A percentile compares a stretch with the other conserved stretches of the same genome.
These are phyloP conservation scores for Lagenidium giganteum DNA, from an alignment of 352 stramenopile genomes.

Conservation along the genomic window DNA sequence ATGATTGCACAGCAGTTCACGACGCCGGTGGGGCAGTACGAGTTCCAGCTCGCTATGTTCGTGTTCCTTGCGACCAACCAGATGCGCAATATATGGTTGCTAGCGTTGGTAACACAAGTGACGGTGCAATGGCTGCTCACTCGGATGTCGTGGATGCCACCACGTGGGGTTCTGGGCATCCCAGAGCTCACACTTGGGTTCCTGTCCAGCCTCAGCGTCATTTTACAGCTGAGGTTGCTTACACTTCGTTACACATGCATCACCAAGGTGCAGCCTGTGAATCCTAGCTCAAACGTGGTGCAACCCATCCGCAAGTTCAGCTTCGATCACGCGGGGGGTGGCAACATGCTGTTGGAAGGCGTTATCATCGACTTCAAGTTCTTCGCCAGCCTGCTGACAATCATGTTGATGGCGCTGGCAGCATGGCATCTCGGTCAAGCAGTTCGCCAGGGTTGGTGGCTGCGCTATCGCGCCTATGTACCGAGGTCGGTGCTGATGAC, in stretches of 20 bases:
- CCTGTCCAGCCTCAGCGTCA: slow-evolving; percentile 7
- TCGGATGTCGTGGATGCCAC: background rate
- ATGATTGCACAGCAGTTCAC: slow-evolving; percentile 4
- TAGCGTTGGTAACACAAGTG: slow-evolving; percentile 1
- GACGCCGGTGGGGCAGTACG: background rate
- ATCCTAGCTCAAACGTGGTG: too few relatives aligned
- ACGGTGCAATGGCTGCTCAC: too few relatives aligned
- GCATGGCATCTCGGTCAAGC: background rate
- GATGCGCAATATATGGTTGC: slow-evolving; percentile 14
- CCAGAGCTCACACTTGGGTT: slow-evolving; percentile 4
- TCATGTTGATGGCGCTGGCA: background rate
- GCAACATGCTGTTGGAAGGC: too few relatives aligned
- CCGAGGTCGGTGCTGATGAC: too few relatives aligned
- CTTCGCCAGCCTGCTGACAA: too few relatives aligned
- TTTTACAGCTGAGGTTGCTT: background rate
- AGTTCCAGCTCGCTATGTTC: slow-evolving; percentile 2
- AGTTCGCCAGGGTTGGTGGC: too few relatives aligned
- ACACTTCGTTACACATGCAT: too few relatives aligned
- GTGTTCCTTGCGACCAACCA: slow-evolving; percentile 7
- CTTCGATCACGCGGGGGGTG: too few relatives aligned
- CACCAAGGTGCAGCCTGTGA: too few relatives aligned
- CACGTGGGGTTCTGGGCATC: slow-evolving; percentile 1
- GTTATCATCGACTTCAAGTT: too few relatives aligned
- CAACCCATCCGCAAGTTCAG: too few relatives aligned
- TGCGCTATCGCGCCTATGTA: too few relatives aligned